Conservation (phyloP, 495 filamentous ascomycete species). For the Penicillium cosmopolitanum region DNA sequence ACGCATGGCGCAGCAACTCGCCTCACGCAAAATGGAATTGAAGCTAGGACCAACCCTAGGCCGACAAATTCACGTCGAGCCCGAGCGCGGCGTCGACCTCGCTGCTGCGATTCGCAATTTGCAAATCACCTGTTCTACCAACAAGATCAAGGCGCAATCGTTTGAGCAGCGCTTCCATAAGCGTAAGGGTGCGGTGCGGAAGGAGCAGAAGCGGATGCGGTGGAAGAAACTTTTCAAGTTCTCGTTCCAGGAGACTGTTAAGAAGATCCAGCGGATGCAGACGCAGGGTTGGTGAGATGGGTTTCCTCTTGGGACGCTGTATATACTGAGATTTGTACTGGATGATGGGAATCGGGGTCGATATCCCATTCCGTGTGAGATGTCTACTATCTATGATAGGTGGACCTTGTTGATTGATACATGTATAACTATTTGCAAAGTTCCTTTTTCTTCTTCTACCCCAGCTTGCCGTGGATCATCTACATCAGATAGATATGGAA, state of each 20-base stretch:
- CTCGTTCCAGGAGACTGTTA: slow-evolving; percentile 46
- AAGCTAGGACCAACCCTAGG: slow-evolving; percentile 49
- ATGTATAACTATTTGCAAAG: slow-evolving; percentile 13
- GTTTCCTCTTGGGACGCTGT: slow-evolving; percentile 12
- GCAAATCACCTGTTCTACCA: slow-evolving; percentile 25
- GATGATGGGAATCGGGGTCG: background rate
- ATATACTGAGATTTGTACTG: slow-evolving; percentile 20
- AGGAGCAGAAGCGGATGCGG: slow-evolving; percentile 37
- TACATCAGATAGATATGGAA: slow-evolving; percentile 28
- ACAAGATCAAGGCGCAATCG: slow-evolving; percentile 31
- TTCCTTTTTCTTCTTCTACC: slow-evolving; percentile 15
- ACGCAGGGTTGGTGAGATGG: slow-evolving; percentile 47
- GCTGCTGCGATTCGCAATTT: slow-evolving; percentile 34
- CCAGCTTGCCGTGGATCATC: background rate
- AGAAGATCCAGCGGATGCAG: slow-evolving; percentile 49
- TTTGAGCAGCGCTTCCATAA: slow-evolving; percentile 41
- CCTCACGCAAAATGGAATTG: slow-evolving; percentile 32
- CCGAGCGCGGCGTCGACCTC: slow-evolving; percentile 41
- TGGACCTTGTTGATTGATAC: slow-evolving; percentile 6
- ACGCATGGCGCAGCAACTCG: slow-evolving; percentile 15
- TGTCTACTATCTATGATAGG: background rate
- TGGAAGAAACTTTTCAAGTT: slow-evolving; percentile 51
- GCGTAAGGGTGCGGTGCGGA: slow-evolving; percentile 41
- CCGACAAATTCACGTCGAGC: slow-evolving; percentile 43
- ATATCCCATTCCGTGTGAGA: background rate